Evolutionary conservation across 345 rosid genomes (phyloP).

Genomic region (Anastatica hierochuntica): DNA sequence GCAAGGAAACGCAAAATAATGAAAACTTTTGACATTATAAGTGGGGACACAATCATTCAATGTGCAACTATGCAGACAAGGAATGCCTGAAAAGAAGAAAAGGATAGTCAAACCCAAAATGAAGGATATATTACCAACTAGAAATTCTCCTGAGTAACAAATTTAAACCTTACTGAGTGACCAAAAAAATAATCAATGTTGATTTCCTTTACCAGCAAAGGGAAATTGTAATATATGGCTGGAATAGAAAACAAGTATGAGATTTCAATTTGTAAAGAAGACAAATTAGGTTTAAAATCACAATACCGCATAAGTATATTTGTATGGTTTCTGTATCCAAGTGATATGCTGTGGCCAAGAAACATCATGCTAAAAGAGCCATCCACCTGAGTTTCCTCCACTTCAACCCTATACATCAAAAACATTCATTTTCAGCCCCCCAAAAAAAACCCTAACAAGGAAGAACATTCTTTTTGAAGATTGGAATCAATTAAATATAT

Average conservation of each 20-base stretch:
- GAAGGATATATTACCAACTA: background rate
- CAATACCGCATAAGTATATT: slow-evolving; percentile 76
- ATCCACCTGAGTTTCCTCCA: slow-evolving; percentile 68
- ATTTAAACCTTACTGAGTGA: background rate
- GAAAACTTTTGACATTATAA: slow-evolving; percentile 3
- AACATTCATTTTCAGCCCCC: slow-evolving; percentile 4
- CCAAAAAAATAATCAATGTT: background rate
- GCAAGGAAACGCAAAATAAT: background rate
- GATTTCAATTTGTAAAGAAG: background rate
- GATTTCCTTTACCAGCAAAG: background rate
- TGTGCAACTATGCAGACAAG: background rate
- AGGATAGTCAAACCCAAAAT: background rate
- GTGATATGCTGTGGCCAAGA: slow-evolving; percentile 71
- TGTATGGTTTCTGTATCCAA: slow-evolving; percentile 84
- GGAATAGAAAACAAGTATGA: background rate
- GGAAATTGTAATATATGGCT: background rate
- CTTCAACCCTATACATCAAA: slow-evolving; percentile 57
- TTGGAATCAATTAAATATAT: too few species aligned
- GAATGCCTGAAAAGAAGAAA: background rate
- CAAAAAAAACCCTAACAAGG: background rate
- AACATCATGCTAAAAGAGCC: slow-evolving; percentile 93
- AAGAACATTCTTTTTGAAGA: slow-evolving; percentile 8
- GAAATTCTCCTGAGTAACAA: background rate
- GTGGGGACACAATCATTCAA: slow-evolving; percentile 14
- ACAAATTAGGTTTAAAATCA: background rate